These are phyloP conservation scores for Fraxinus nigra DNA, from an alignment of 305 asterid species.

Conservation along the genomic window DNA sequence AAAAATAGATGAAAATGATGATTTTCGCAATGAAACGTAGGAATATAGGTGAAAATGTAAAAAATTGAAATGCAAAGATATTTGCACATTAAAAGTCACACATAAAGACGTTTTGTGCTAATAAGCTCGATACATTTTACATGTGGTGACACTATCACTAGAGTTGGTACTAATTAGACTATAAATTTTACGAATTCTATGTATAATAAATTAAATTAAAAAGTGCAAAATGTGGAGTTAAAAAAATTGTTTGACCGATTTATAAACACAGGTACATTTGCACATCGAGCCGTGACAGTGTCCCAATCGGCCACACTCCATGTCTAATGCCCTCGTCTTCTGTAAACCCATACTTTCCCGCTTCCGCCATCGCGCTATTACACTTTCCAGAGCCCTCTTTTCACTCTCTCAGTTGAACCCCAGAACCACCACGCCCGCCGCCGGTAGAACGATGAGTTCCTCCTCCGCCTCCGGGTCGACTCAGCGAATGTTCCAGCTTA, in stretches of 20 bases:
- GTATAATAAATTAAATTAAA: neutral
- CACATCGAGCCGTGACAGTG: neutral
- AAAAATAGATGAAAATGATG: too few species aligned
- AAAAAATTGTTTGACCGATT: neutral
- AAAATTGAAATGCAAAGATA: too few species aligned
- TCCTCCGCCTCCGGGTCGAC: constrained; percentile 22
- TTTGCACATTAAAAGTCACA: too few species aligned
- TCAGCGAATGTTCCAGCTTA: constrained; percentile 75
- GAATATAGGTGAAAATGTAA: too few species aligned
- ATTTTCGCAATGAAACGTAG: too few species aligned
- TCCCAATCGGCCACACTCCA: neutral
- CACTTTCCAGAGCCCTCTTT: neutral
- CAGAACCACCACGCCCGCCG: constrained; percentile 13
- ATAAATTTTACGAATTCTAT: neutral
- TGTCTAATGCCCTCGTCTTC: constrained; percentile 24
- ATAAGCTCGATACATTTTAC: too few species aligned
- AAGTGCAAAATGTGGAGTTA: neutral
- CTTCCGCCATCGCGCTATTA: constrained; percentile 20
- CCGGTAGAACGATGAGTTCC: constrained; percentile 38
- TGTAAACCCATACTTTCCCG: constrained; percentile 28
- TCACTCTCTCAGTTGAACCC: neutral
- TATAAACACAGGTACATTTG: neutral
- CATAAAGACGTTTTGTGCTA: too few species aligned
- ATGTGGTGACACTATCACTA: too few species aligned
- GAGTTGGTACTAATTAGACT: neutral